A percentile compares a stretch with the other conserved stretches of the same genome.
These are phyloP conservation scores for Oryza rufipogon DNA, from an alignment of 176 grass and related monocot genomes.

Conservation along the genomic window DNA sequence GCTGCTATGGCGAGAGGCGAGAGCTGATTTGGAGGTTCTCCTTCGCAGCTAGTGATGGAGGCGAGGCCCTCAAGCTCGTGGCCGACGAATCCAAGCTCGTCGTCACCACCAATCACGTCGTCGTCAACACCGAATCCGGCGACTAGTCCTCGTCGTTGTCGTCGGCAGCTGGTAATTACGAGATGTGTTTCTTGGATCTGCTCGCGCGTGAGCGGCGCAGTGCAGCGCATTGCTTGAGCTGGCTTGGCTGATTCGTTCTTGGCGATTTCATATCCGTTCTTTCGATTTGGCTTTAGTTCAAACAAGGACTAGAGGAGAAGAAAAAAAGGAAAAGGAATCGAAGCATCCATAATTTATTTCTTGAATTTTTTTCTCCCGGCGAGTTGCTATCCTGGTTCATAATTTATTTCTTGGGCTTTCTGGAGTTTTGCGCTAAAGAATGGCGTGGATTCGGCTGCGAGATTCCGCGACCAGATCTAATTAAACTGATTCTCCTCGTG, in stretches of 20 bases:
- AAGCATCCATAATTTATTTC: slow-evolving; percentile 7
- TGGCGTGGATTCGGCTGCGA: not conserved
- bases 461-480: slow-evolving; percentile 44
- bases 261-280: not conserved
- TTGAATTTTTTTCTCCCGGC: not conserved
- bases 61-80: slow-evolving; percentile 44
- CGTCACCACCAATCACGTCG: not conserved
- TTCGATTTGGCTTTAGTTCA: slow-evolving; percentile 22
- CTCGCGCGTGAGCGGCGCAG: not conserved
- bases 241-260: not conserved
- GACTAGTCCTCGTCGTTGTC: too few species aligned
- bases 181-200: slow-evolving; percentile 18
- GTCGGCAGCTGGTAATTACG: not conserved
- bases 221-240: not conserved
- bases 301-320: not conserved
- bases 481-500: slow-evolving; percentile 10
- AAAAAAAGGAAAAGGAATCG: not conserved
- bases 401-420: not conserved
- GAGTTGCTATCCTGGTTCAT: not conserved
- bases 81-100: slow-evolving; percentile 30
- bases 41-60: slow-evolving; percentile 22
- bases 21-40: not conserved
- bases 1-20: not conserved
- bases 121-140: not conserved
- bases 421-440: not conserved